Evolutionary conservation across 805 yeast genomes (phyloP).

Genomic region (Wickerhamomyces queroliae): DNA sequence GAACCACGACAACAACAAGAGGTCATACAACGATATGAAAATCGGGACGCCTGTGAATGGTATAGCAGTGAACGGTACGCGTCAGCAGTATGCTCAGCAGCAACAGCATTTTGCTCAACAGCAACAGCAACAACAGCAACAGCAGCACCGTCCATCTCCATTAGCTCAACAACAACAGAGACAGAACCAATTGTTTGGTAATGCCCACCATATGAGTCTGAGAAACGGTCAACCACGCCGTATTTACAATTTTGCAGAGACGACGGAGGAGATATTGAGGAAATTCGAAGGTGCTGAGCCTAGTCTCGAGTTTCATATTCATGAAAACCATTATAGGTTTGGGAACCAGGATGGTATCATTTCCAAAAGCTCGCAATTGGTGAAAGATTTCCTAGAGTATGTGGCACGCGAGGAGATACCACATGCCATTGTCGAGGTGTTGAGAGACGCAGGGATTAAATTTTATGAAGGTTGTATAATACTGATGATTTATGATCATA

Average conservation of each 20-base stretch:
- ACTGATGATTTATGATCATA: constrained; percentile 80
- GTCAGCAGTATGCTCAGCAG: constrained; percentile 3
- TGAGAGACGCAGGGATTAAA: constrained; percentile 78
- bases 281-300: constrained; percentile 77
- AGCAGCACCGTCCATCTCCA: constrained; percentile 15
- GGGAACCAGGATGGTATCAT: constrained; percentile 87
- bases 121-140: constrained; percentile 18
- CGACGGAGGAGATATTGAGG: constrained; percentile 64
- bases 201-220: constrained; percentile 16
- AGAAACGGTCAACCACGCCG: constrained; percentile 27
- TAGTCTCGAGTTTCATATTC: constrained; percentile 83
- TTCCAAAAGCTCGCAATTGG: constrained; percentile 71
- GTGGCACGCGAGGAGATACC: constrained; percentile 83
- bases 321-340: constrained; percentile 86
- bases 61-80: constrained; percentile 3
- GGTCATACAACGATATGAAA: constrained; percentile 16
- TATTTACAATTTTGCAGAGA: constrained; percentile 57
- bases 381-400: constrained; percentile 73
- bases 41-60: constrained; percentile 6
- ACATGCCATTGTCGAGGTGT: constrained; percentile 80
- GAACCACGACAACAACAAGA: constrained; percentile 8
- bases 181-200: constrained; percentile 26
- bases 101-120: constrained; percentile 19
- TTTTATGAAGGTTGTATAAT: constrained; percentile 90
- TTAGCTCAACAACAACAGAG: constrained; percentile 22